Evolutionary conservation across 1,139 yeast species (phyloP).

Genomic region (Zygoascus hellenicus): DNA sequence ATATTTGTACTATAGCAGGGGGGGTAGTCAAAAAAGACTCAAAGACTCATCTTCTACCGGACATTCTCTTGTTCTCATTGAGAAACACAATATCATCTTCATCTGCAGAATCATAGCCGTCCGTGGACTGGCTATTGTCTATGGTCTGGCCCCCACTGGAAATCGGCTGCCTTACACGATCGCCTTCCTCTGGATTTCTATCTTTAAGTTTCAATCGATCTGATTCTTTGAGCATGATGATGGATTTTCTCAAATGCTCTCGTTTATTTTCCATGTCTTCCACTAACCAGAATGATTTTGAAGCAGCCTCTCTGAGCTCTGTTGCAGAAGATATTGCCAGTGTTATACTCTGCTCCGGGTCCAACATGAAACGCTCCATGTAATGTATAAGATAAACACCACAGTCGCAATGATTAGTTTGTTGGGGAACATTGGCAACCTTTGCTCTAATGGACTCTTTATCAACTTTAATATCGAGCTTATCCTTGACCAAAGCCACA

Average conservation of each 20-base stretch:
- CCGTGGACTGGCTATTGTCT: not conserved
- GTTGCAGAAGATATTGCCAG: slow-evolving; percentile 40
- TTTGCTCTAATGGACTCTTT: slow-evolving; percentile 40
- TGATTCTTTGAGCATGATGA: not conserved
- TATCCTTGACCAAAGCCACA: slow-evolving; percentile 65
- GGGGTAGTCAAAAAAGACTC: no score
- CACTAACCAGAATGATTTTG: slow-evolving; percentile 18
- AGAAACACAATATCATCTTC: slow-evolving; percentile 9
- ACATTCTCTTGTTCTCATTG: slow-evolving; percentile 4
- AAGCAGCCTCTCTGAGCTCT: slow-evolving; percentile 15
- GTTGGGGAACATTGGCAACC: slow-evolving; percentile 68
- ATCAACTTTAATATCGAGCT: slow-evolving; percentile 45
- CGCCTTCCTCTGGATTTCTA: not conserved
- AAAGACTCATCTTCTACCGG: not conserved
- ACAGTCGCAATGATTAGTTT: slow-evolving; percentile 87
- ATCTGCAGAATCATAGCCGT: not conserved
- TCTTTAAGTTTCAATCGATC: not conserved
- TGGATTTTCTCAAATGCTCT: slow-evolving; percentile 2
- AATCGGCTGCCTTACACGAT: not conserved
- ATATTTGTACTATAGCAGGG: no score
- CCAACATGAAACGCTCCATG: slow-evolving; percentile 55
- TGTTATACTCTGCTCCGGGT: slow-evolving; percentile 45
- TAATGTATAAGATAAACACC: slow-evolving; percentile 89
- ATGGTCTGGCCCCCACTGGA: not conserved
- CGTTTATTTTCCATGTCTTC: slow-evolving; percentile 10